phyloP scores from a whole-genome alignment of 192 early-diverging fungal genomes.

The Coemansia sp. region DNA sequence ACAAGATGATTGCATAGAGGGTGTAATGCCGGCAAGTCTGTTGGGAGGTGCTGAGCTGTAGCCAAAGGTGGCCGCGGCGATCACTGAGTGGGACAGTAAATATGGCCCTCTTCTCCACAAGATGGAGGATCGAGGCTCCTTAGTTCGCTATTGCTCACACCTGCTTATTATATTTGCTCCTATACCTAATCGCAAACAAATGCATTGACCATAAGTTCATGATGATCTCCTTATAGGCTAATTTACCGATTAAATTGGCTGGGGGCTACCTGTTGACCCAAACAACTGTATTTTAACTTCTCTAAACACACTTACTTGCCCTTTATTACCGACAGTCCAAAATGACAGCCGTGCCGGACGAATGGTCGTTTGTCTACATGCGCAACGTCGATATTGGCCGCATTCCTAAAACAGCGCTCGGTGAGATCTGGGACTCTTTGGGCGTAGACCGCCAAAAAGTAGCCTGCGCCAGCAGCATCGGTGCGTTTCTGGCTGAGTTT shows the following conservation, averaged over 20 bases:
- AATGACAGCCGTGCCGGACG: background rate
- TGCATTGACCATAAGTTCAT: background rate
- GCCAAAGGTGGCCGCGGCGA: too few species aligned
- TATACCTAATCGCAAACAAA: too few species aligned
- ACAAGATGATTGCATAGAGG: too few species aligned
- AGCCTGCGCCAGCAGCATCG: slow-evolving; percentile 27
- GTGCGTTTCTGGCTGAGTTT: slow-evolving; percentile 43
- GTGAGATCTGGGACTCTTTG: slow-evolving; percentile 24
- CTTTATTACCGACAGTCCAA: background rate
- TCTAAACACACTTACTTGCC: background rate
- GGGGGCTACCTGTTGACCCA: background rate
- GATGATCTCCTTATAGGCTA: background rate
- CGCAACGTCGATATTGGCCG: slow-evolving; percentile 51
- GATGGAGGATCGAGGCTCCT: too few species aligned
- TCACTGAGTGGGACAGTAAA: too few species aligned
- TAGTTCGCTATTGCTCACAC: too few species aligned
- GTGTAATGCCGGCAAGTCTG: too few species aligned
- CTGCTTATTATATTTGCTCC: too few species aligned
- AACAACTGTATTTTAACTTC: background rate
- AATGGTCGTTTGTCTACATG: slow-evolving; percentile 52
- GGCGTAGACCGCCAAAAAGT: slow-evolving; percentile 22
- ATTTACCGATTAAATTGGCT: background rate
- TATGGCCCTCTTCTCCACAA: too few species aligned
- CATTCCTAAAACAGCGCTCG: slow-evolving; percentile 10
- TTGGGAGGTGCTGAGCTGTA: too few species aligned